Percentiles rank a stretch among this genome's conserved stretches.
phyloP scores from a whole-genome alignment of 768 basidiomycete genomes.

The Phallus indusiatus region DNA sequence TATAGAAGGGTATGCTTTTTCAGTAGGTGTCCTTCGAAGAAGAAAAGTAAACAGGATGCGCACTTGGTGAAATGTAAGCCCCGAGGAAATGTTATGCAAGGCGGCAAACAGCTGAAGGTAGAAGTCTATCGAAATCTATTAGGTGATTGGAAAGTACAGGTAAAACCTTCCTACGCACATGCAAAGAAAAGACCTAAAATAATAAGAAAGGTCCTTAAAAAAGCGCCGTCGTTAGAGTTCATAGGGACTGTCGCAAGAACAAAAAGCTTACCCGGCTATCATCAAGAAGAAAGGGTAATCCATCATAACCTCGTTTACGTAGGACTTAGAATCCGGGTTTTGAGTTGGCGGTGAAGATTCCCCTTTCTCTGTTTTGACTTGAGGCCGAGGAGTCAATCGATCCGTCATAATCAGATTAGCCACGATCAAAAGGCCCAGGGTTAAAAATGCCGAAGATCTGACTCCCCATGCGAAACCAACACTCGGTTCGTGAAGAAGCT shows the following conservation, averaged over 20 bases:
- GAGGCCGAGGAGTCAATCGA: constrained; percentile 19
- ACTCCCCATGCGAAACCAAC: constrained; percentile 41
- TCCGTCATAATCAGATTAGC: constrained; percentile 32
- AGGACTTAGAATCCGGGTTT: constrained; percentile 18
- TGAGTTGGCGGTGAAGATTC: background rate
- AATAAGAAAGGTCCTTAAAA: constrained; percentile 24
- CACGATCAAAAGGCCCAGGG: constrained; percentile 29
- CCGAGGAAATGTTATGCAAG: constrained; percentile 33
- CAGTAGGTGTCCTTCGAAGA: background rate
- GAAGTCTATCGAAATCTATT: constrained; percentile 38
- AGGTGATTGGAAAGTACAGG: background rate
- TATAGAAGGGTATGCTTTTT: background rate
- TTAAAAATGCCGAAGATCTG: constrained; percentile 37
- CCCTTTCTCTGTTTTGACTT: background rate
- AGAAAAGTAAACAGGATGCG: constrained; percentile 36
- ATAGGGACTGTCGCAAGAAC: background rate
- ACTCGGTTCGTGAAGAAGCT: constrained; percentile 21
- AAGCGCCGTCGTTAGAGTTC: constrained; percentile 5
- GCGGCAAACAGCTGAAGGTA: constrained; percentile 48
- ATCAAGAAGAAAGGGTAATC: constrained; percentile 37
- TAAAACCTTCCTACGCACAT: background rate
- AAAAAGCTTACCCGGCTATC: constrained; percentile 19
- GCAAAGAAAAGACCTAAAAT: background rate
- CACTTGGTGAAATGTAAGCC: constrained; percentile 34
- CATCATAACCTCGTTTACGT: constrained; percentile 26